Base-by-base conservation (phyloP, 768 basidiomycete species). In the Mycena indigotica region DNA sequence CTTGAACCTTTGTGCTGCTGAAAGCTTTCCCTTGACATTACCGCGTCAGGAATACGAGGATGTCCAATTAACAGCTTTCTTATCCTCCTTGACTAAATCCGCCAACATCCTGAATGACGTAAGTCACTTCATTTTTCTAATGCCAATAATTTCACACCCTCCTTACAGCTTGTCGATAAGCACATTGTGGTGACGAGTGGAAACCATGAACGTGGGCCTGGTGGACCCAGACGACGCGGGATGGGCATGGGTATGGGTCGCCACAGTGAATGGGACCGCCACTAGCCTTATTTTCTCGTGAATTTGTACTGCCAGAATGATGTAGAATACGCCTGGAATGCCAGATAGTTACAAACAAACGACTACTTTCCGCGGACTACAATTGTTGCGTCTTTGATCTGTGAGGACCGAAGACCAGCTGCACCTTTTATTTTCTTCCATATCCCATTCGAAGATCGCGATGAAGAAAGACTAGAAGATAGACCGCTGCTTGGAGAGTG, bases 101-200 rank as follows among this genome's bases (percentile, higher is more conserved):
- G 81, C 95, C 16, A 88, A 88, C 62, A 84, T 88, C 10, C 72
- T 98, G 56, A 98, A 95, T 69, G 93, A 96, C 65, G 95, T 96
- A 67, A 44, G 32, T 40, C 48, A 38, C 17, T 52, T 50, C 39
- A 50, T 28, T 52, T 25, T 56, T 30, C 41, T 19, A 13, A 13
- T 44, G 8, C 35, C 12, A 44, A 13, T 44, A 23, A 44, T 44
- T 13, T 23, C 8, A 13, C 21, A 13, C n/a, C n/a, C n/a, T n/a
- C n/a, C n/a, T n/a, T n/a, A n/a, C 23, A 78, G 91, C 79, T 93
- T 55, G 90, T 93, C 28, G 91, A 93, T 69, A 93, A 89, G 62
- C 89, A 93, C 65, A 69, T 89, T 21, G 66, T 91, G 28, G 76
- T 83, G 35, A 84, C 85, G 21, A 70, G 77, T 53, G 73, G 77